phyloP scores from a whole-genome alignment of 2,329 filamentous ascomycete species.

The Didymella arachidicola region DNA sequence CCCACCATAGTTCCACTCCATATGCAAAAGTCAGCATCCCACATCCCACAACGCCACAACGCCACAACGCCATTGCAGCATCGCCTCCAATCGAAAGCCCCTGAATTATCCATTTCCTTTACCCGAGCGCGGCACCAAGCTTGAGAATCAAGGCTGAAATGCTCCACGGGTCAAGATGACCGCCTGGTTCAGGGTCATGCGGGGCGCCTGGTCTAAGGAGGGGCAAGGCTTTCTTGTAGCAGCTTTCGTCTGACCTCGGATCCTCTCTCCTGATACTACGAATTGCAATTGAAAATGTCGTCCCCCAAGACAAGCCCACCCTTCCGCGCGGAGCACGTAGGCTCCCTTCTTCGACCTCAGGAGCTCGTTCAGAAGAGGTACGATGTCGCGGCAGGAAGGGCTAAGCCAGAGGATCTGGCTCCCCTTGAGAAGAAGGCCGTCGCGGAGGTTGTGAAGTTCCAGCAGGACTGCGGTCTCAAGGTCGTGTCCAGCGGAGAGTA shows the following conservation, averaged over 20 bases:
- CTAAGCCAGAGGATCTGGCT: constrained; percentile 56
- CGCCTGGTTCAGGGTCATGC: constrained; percentile 30
- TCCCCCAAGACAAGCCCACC: constrained; percentile 58
- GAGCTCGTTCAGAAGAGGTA: constrained; percentile 67
- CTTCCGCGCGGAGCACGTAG: constrained; percentile 76
- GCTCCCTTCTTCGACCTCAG: constrained; percentile 72
- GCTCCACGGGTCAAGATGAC: constrained; percentile 23
- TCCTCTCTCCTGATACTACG: constrained; percentile 12
- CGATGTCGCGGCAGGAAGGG: constrained; percentile 60
- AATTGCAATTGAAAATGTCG: constrained; percentile 45
- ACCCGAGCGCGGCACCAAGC: constrained; percentile 20
- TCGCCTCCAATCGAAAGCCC: constrained; percentile 33
- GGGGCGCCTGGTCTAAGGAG: constrained; percentile 35
- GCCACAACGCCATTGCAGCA: constrained; percentile 7
- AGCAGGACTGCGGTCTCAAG: constrained; percentile 68
- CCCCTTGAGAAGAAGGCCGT: constrained; percentile 71
- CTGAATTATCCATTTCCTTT: constrained; percentile 14
- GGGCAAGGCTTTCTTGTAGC: constrained; percentile 25
- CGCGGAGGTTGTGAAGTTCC: constrained; percentile 69
- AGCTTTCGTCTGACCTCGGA: constrained; percentile 11
- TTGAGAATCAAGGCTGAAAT: constrained; percentile 19
- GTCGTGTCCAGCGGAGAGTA: constrained; percentile 76
- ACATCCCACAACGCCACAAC: constrained; percentile 42
- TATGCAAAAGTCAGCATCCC: constrained; percentile 27
- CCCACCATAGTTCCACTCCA: constrained; percentile 27